Percentiles rank a stretch among this genome's conserved stretches.
phyloP scores from a whole-genome alignment of 1,284 basidiomycete species.

The Ustilago vetiveriae region DNA sequence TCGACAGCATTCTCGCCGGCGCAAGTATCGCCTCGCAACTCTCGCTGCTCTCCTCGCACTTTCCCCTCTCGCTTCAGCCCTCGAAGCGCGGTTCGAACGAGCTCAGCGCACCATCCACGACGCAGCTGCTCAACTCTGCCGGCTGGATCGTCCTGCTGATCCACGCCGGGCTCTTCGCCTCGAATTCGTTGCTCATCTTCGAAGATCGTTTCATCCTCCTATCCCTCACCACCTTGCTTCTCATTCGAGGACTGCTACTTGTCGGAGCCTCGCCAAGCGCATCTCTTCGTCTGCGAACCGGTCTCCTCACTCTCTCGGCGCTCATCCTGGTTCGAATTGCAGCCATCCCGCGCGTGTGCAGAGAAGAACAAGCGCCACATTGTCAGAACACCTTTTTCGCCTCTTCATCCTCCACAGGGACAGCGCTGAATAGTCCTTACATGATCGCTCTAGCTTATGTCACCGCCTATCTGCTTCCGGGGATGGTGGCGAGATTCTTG shows the following conservation, averaged over 20 bases:
- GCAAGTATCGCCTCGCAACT: conserved; percentile 14
- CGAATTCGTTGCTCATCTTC: conserved; percentile 93
- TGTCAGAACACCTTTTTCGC: conserved; percentile 76
- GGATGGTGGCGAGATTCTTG: conserved; percentile 32
- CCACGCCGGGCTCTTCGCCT: conserved; percentile 56
- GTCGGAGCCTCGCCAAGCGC: conserved; percentile 62
- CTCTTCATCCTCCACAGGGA: conserved; percentile 10
- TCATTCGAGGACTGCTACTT: conserved; percentile 23
- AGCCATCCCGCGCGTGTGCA: conserved; percentile 81
- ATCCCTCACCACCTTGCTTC: conserved; percentile 69
- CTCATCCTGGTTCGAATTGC: conserved; percentile 79
- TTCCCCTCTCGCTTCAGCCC: neutral
- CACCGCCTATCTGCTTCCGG: conserved; percentile 44
- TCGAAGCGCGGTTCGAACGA: neutral
- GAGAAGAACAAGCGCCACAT: conserved; percentile 90
- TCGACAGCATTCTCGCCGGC: conserved; percentile 30
- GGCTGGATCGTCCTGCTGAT: conserved; percentile 31
- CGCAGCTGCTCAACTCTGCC: conserved; percentile 8
- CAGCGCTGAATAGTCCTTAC: conserved; percentile 53
- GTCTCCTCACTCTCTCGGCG: conserved; percentile 76
- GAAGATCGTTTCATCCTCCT: conserved; percentile 79
- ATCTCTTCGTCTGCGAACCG: conserved; percentile 78
- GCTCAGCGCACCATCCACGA: conserved; percentile 7
- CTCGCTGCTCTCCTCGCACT: conserved; percentile 7
- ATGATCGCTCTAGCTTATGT: conserved; percentile 44